These are phyloP conservation scores for Pleurozium schreberi DNA, from an alignment of 225 moss, liverwort and hornwort species.

Conservation along the genomic window DNA sequence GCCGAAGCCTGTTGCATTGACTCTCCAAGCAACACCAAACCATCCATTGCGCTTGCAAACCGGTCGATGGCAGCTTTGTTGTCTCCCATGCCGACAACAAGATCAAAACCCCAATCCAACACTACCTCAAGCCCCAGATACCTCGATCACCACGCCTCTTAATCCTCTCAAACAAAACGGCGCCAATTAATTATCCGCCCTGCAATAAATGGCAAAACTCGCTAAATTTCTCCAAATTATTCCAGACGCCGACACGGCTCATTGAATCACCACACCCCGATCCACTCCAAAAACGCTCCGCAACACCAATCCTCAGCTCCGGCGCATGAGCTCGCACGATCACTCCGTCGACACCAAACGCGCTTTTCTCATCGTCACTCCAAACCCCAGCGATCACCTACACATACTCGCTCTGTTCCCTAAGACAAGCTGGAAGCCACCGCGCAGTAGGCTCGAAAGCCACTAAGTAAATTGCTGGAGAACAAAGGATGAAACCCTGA, in stretches of 20 bases:
- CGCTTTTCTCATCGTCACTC: neutral
- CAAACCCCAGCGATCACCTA: neutral
- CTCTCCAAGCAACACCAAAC: slow-evolving; percentile 78
- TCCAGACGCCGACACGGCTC: neutral
- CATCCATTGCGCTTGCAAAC: slow-evolving; percentile 67
- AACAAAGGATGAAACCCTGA: neutral
- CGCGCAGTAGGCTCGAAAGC: neutral
- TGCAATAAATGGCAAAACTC: neutral
- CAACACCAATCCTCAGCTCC: neutral
- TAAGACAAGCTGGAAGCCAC: neutral
- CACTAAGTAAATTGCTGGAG: neutral
- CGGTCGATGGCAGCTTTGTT: slow-evolving; percentile 38
- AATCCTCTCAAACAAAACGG: neutral
- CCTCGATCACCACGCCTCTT: neutral
- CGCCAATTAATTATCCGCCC: neutral
- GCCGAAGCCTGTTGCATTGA: slow-evolving; percentile 96
- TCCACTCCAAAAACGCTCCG: neutral
- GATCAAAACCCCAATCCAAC: slow-evolving; percentile 16
- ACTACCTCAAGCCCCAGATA: neutral
- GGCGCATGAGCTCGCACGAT: neutral
- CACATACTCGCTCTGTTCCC: neutral
- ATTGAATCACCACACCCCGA: slow-evolving; percentile 4
- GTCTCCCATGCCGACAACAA: slow-evolving; percentile 24
- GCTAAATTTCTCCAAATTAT: neutral
- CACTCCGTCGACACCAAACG: neutral